Evolutionary conservation across 352 stramenopile genomes (phyloP).

Genomic region (Peronospora destructor): DNA sequence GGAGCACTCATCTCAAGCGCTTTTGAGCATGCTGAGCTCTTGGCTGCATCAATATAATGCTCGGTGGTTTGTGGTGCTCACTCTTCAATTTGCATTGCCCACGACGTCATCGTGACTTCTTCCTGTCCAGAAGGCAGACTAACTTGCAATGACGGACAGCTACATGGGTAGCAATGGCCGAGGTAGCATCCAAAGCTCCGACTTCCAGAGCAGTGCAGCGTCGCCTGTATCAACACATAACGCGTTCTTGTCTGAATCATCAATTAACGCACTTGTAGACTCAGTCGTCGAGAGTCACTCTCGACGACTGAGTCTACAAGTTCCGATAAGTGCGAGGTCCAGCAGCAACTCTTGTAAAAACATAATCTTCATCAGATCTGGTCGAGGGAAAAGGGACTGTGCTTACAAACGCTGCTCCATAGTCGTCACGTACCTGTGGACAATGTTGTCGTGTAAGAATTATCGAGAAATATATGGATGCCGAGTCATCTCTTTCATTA

Average conservation of each 20-base stretch:
- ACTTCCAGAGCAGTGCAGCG: conserved; percentile 29
- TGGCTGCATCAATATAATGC: conserved; percentile 12
- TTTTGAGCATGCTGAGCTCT: conserved; percentile 11
- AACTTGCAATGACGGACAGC: conserved; percentile 25
- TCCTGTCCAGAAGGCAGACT: conserved; percentile 2
- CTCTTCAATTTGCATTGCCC: conserved; percentile 17
- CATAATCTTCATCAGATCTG: too few relatives aligned
- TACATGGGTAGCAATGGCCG: conserved; percentile 25
- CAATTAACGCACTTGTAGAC: conserved; percentile 30
- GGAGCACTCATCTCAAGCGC: too few relatives aligned
- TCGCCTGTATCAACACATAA: conserved; percentile 26
- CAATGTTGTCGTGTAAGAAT: not conserved
- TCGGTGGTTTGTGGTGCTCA: conserved; percentile 15
- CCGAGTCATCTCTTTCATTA: not conserved
- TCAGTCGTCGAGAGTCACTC: too few relatives aligned
- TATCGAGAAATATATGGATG: not conserved
- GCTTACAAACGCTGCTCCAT: not conserved
- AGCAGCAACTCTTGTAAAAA: too few relatives aligned
- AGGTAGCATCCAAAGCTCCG: conserved; percentile 29
- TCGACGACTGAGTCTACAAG: too few relatives aligned
- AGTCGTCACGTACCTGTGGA: not conserved
- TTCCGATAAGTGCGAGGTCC: too few relatives aligned
- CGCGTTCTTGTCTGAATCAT: conserved; percentile 23
- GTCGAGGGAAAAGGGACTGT: not conserved
- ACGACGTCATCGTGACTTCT: not conserved